phyloP scores from a whole-genome alignment of 768 basidiomycete species.

The Dendrothele bispora region DNA sequence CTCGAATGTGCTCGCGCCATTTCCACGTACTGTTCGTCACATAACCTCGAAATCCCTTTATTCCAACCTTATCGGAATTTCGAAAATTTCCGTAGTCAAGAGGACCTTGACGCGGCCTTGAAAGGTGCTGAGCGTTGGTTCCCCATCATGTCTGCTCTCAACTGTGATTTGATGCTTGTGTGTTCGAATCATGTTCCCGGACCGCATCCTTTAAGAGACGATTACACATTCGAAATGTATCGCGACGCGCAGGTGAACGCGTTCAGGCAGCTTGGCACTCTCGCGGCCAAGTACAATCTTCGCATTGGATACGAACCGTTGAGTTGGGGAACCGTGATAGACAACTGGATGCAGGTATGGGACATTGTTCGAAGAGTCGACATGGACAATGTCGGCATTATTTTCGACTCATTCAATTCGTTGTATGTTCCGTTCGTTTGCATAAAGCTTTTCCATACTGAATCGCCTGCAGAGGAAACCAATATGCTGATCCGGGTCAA shows the following conservation, averaged over 20 bases:
- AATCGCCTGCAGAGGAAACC: constrained; percentile 24
- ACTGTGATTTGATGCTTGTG: constrained; percentile 32
- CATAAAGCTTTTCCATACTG: not conserved
- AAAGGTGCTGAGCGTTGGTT: constrained; percentile 28
- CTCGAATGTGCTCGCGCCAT: constrained; percentile 23
- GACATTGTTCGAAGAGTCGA: constrained; percentile 30
- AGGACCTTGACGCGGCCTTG: constrained; percentile 23
- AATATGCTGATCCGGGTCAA: constrained; percentile 37
- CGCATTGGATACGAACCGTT: constrained; percentile 32
- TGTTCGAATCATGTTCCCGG: constrained; percentile 30
- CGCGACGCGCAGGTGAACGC: constrained; percentile 24
- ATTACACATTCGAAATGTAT: constrained; percentile 22
- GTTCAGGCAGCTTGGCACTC: constrained; percentile 28
- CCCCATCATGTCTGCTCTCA: constrained; percentile 27
- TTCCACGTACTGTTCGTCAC: constrained; percentile 16
- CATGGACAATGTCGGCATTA: constrained; percentile 36
- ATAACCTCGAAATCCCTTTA: constrained; percentile 26
- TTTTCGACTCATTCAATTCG: constrained; percentile 37
- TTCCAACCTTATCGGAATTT: constrained; percentile 37
- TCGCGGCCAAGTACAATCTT: constrained; percentile 27
- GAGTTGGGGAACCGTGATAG: constrained; percentile 32
- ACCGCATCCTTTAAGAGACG: constrained; percentile 15
- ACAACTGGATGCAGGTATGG: constrained; percentile 38
- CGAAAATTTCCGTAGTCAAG: constrained; percentile 29
- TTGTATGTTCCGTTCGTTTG: constrained; percentile 14